phyloP scores from a whole-genome alignment of 2,329 filamentous ascomycete genomes.

The Penicillium sp. region DNA sequence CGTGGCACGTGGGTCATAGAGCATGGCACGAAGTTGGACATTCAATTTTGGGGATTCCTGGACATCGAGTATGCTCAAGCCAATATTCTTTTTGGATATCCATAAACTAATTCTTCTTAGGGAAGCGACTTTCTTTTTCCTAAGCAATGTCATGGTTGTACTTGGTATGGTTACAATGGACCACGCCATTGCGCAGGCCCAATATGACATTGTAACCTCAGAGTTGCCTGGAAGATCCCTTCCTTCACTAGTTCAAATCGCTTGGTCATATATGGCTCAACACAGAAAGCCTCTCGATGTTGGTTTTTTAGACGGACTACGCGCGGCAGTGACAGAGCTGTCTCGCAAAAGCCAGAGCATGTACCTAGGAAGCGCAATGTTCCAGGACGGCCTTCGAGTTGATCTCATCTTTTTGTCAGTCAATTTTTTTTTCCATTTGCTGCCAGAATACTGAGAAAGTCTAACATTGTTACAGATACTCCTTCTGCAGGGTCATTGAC shows the following conservation, averaged over 20 bases:
- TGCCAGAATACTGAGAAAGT: not conserved
- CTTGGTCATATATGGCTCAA: conserved; percentile 31
- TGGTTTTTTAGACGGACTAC: conserved; percentile 62
- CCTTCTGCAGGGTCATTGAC: conserved; percentile 75
- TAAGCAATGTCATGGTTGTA: conserved; percentile 72
- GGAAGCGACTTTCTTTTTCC: conserved; percentile 75
- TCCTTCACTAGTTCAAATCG: conserved; percentile 33
- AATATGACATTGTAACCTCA: conserved; percentile 36
- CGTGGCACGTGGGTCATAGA: conserved; percentile 76
- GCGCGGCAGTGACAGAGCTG: conserved; percentile 64
- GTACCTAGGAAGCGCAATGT: conserved; percentile 73
- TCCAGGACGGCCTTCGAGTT: conserved; percentile 70
- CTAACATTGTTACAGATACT: not conserved
- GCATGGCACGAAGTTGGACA: conserved; percentile 68
- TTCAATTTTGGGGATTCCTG: conserved; percentile 64
- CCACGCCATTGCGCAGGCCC: conserved; percentile 68
- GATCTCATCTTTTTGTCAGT: conserved; percentile 69
- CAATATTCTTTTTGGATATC: not conserved
- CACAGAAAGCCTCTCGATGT: conserved; percentile 58
- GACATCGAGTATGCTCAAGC: conserved; percentile 64
- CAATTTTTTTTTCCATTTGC: conserved; percentile 39
- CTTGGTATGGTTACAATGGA: conserved; percentile 73
- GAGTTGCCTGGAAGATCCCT: not conserved
- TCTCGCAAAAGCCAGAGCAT: conserved; percentile 73
- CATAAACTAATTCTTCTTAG: conserved; percentile 24